These are phyloP conservation scores for Coix lacrymajobi DNA, from an alignment of 176 grass and related monocot genomes.

Conservation along the genomic window DNA sequence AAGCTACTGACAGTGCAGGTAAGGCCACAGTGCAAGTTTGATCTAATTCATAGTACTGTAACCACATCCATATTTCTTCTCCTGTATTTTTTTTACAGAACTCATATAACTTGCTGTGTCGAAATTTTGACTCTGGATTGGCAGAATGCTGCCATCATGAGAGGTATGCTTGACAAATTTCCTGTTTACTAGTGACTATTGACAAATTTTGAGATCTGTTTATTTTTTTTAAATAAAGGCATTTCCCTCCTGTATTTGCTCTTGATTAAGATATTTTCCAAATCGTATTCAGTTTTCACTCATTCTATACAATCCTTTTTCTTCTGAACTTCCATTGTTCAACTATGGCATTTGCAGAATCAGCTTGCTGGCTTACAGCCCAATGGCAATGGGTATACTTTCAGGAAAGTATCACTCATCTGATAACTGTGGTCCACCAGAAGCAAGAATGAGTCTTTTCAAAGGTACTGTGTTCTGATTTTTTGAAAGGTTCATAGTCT, in stretches of 20 bases:
- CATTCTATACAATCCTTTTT: neutral
- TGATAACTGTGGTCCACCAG: conserved; percentile 25
- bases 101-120: conserved; percentile 78
- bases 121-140: conserved; percentile 81
- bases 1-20: conserved; percentile 84
- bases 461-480: conserved; percentile 35
- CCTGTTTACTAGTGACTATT: neutral
- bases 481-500: neutral
- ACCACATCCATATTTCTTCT: neutral
- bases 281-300: neutral
- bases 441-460: conserved; percentile 92
- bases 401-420: conserved; percentile 75
- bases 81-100: conserved; percentile 49
- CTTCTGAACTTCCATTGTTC: neutral
- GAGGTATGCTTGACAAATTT: conserved; percentile 28
- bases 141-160: conserved; percentile 94
- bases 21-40: neutral
- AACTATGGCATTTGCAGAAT: conserved; percentile 45
- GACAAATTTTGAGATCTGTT: neutral
- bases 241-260: neutral
- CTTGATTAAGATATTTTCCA: neutral
- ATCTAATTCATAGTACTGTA: neutral
- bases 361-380: conserved; percentile 82
- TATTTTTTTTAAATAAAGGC: neutral
- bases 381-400: conserved; percentile 96